Percentiles rank a stretch among this genome's conserved stretches.
These are phyloP conservation scores for Aspergillus haitiensis DNA, from an alignment of 495 filamentous ascomycete genomes.

Conservation along the genomic window DNA sequence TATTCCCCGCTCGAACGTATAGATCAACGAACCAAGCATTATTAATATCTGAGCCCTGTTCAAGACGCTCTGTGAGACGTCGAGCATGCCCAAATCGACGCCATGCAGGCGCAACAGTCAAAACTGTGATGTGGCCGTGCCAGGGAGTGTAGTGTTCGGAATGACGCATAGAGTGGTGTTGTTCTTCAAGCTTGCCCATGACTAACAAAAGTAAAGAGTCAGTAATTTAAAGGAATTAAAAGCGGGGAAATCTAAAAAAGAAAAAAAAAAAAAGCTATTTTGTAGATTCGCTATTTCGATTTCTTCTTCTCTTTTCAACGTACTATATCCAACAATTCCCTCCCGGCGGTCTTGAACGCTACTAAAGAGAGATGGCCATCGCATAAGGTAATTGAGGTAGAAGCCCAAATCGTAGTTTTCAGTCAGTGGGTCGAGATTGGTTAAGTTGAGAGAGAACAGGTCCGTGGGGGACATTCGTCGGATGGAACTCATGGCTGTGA, in stretches of 20 bases:
- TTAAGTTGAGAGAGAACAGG: conserved; percentile 79
- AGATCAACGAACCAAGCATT: conserved; percentile 94
- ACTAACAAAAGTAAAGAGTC: conserved; percentile 52
- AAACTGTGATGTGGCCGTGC: conserved; percentile 96
- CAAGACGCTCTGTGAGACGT: conserved; percentile 73
- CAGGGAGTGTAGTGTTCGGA: conserved; percentile 89
- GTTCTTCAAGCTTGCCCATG: conserved; percentile 93
- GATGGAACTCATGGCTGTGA: conserved; percentile 60
- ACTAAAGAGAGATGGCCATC: conserved; percentile 91
- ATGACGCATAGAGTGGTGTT: conserved; percentile 65
- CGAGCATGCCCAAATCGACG: conserved; percentile 84
- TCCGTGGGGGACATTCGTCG: conserved; percentile 70
- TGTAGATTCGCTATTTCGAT: conserved; percentile 5
- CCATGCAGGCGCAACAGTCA: conserved; percentile 86
- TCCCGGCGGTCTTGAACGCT: conserved; percentile 78
- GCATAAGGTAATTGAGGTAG: conserved; percentile 91
- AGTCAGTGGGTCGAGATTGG: conserved; percentile 87
- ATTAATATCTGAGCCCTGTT: conserved; percentile 73
- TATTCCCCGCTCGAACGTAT: conserved; percentile 86
- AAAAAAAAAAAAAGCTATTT: conserved; percentile 1
- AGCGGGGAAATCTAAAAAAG: not conserved
- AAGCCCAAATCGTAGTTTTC: conserved; percentile 95
- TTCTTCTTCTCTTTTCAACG: conserved; percentile 22
- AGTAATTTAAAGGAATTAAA: conserved; percentile 4
- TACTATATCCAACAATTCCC: conserved; percentile 91